Percentiles rank a stretch among this genome's conserved stretches.
Conservation (phyloP, 345 rosid genomes). For the Hypericum perforatum region DNA sequence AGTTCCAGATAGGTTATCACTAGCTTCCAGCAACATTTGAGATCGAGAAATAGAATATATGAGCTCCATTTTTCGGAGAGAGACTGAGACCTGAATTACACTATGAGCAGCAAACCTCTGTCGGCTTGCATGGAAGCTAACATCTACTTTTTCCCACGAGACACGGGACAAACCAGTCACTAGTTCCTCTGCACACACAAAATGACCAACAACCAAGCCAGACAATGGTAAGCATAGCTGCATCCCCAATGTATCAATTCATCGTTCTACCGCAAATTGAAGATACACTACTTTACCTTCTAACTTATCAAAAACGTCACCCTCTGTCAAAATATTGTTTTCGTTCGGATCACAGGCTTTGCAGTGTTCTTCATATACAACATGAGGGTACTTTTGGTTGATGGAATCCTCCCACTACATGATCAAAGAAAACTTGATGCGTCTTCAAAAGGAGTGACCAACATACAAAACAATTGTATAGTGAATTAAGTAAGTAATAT, state of each 20-base stretch:
- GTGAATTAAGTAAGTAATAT: slow-evolving; percentile 2
- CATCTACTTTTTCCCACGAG: slow-evolving; percentile 95
- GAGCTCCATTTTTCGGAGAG: background rate
- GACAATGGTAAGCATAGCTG: too few relatives aligned
- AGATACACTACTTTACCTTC: slow-evolving; percentile 48
- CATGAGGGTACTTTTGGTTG: slow-evolving; percentile 76
- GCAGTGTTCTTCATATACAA: slow-evolving; percentile 83
- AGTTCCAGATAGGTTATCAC: background rate
- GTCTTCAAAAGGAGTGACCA: background rate
- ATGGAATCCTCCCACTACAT: slow-evolving; percentile 60
- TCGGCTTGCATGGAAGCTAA: slow-evolving; percentile 75
- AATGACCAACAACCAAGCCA: too few relatives aligned
- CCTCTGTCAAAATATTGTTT: slow-evolving; percentile 31
- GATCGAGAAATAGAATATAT: too few relatives aligned
- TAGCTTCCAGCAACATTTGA: too few relatives aligned
- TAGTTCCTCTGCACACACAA: too few relatives aligned
- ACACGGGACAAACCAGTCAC: slow-evolving; percentile 68
- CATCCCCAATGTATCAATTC: background rate
- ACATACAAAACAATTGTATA: background rate
- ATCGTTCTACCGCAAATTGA: slow-evolving; percentile 7
- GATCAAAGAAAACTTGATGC: slow-evolving; percentile 4
- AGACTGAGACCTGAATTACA: slow-evolving; percentile 69
- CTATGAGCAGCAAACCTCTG: slow-evolving; percentile 91
- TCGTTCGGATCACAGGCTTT: slow-evolving; percentile 45
- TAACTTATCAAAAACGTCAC: slow-evolving; percentile 39